Evolutionary conservation across 192 early-diverging fungal species (phyloP), one percentile per base, ranked within the genome.

Genomic region (Backusella circina): DNA sequence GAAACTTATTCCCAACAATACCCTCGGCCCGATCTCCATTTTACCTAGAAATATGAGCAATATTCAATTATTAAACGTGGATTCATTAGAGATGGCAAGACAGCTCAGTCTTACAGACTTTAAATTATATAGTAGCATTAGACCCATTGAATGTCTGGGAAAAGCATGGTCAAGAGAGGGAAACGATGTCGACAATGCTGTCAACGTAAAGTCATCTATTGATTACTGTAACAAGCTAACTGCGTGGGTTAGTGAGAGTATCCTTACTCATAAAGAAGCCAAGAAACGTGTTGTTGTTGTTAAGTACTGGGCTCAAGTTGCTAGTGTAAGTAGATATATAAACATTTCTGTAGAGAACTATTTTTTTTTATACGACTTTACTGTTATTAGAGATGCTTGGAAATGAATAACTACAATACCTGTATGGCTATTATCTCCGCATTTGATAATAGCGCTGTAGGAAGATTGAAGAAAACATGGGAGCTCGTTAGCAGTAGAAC

Each of bases 401-500:
- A 77, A n/a, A 82, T 99, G 39, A 97, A 98, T 82, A 99, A 99
- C 87, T 99, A 93, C 74, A 95, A 95, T 82, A 93, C 95, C 5
- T 86, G 97, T 36, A 95, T 94, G 85, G 90, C 96, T 9, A 93
- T 98, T 61, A 86, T 95, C 15, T 95, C 94, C 32, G 95, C 93
- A 9, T 90, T 99, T 75, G 93, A 95, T 39, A 92, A 93, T 4
- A 93, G 94, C 5, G 92, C 95, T 15, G 89, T 99, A 73, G 91
- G 93, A 82, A 91, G 98, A 21, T 83, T 98, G 57, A 92, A 90
- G 18, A 90, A 94, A 44, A 97, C 98, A 3, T 97, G 96, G 95
- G 95, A 97, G 31, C 39, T 47, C 0, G 65, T 78, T 13, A 82
- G 84, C 68, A 83, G 82, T 50, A 85, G 88, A 57, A 74, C 89